Evolutionary conservation across 257 asterid species (phyloP).

Genomic region (Nicotiana tomentosiformis): DNA sequence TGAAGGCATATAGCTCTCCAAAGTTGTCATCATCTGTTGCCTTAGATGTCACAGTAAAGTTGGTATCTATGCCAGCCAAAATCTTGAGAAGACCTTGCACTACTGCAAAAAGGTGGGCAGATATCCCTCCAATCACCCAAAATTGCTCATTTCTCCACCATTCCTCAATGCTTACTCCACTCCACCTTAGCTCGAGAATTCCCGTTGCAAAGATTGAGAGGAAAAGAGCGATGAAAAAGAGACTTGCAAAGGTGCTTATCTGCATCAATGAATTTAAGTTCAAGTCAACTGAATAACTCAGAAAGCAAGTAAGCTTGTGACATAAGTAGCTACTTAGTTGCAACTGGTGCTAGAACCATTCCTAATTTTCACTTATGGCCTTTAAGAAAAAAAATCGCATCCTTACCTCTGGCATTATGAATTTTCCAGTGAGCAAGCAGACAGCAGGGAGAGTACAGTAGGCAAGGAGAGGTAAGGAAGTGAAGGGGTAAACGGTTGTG

Average conservation of each 20-base stretch:
- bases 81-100: constrained; percentile 75
- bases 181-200: constrained; percentile 86
- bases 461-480: constrained; percentile 85
- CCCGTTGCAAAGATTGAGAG: constrained; percentile 79
- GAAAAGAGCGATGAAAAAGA: constrained; percentile 85
- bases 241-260: constrained; percentile 91
- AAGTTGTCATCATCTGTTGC: constrained; percentile 73
- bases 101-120: constrained; percentile 88
- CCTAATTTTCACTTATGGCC: neutral
- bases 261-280: constrained; percentile 17
- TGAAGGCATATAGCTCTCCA: constrained; percentile 77
- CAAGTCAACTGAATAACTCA: neutral
- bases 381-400: neutral
- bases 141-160: constrained; percentile 99
- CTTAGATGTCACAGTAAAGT: constrained; percentile 88
- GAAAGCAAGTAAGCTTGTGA: constrained; percentile 1
- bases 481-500: constrained; percentile 86
- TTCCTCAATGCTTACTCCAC: constrained; percentile 93
- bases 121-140: constrained; percentile 94
- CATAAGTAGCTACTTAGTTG: neutral
- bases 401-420: constrained; percentile 90
- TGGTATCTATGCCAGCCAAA: constrained; percentile 85
- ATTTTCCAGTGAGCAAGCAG: constrained; percentile 85
- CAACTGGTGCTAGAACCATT: neutral
- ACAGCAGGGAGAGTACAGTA: constrained; percentile 88